Evolutionary conservation across 108 stramenopile genomes (phyloP).

Genomic region (Conticribra guillardii): DNA sequence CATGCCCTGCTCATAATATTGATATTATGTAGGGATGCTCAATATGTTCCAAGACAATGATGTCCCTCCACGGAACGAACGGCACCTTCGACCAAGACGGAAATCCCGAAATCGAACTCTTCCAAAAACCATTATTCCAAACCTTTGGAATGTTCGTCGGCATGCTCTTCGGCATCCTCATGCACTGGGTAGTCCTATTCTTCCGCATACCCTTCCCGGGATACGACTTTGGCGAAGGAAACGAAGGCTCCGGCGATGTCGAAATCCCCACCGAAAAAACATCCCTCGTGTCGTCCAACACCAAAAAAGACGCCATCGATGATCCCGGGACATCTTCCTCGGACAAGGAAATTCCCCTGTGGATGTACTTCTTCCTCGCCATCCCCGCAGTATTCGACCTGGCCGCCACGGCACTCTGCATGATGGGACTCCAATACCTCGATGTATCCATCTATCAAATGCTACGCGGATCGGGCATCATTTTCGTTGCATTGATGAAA

Average conservation of each 20-base stretch:
- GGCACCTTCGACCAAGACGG: conserved; percentile 60
- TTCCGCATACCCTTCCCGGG: conserved; percentile 89
- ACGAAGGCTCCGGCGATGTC: conserved; percentile 11
- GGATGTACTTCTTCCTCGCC: conserved; percentile 88
- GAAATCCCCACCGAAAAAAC: conserved; percentile 22
- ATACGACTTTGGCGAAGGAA: conserved; percentile 48
- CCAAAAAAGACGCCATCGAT: background rate
- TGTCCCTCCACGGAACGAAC: conserved; percentile 64
- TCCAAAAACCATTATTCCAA: conserved; percentile 77
- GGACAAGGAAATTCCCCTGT: conserved; percentile 48
- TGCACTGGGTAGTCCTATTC: conserved; percentile 71
- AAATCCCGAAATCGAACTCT: conserved; percentile 49
- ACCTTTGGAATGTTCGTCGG: conserved; percentile 95
- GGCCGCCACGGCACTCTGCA: conserved; percentile 87
- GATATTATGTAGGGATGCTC: conserved; percentile 67
- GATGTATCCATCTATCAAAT: conserved; percentile 90
- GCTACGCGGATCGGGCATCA: conserved; percentile 88
- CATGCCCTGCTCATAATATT: too few relatives aligned
- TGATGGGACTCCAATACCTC: conserved; percentile 88
- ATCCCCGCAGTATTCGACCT: conserved; percentile 89
- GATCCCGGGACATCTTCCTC: conserved; percentile 9
- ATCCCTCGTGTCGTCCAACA: conserved; percentile 4
- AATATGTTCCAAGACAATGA: conserved; percentile 89
- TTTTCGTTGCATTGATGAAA: conserved; percentile 94
- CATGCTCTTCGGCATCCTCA: conserved; percentile 82